phyloP scores from a whole-genome alignment of 2,329 filamentous ascomycete genomes.

The Sporothrix pallida region DNA sequence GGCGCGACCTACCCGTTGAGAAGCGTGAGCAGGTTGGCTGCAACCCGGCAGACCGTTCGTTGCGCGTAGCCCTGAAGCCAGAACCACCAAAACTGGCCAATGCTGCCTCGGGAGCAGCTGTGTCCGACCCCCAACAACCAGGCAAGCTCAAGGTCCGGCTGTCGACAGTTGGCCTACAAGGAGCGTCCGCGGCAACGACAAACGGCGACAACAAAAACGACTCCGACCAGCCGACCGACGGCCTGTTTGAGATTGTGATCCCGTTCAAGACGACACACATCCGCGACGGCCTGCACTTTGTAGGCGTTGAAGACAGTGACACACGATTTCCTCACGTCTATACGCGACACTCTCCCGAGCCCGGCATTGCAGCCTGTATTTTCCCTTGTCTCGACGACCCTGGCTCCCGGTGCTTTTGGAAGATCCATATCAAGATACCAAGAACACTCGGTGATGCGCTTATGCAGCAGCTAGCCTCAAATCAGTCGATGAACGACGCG shows the following conservation, averaged over 20 bases:
- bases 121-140: constrained; percentile 14
- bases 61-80: constrained; percentile 51
- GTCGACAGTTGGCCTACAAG: constrained; percentile 24
- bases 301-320: constrained; percentile 81
- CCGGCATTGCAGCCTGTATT: constrained; percentile 80
- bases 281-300: constrained; percentile 89
- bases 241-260: constrained; percentile 58
- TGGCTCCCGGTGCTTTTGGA: constrained; percentile 77
- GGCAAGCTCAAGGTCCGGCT: constrained; percentile 36
- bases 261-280: constrained; percentile 78
- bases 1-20: constrained; percentile 60
- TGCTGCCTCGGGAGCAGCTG: background rate
- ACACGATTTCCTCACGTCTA: constrained; percentile 89
- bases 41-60: constrained; percentile 61
- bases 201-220: constrained; percentile 4
- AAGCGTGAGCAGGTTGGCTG: constrained; percentile 62
- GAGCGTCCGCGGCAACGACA: background rate
- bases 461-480: constrained; percentile 54
- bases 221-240: constrained; percentile 34
- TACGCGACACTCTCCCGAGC: constrained; percentile 78
- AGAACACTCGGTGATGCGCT: constrained; percentile 83
- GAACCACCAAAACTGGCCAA: constrained; percentile 37
- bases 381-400: constrained; percentile 94
- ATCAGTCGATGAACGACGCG: constrained; percentile 42
- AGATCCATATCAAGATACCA: constrained; percentile 83